Evolutionary conservation across 2,329 filamentous ascomycete species (phyloP).

Genomic region (Xylariaceae sp.): DNA sequence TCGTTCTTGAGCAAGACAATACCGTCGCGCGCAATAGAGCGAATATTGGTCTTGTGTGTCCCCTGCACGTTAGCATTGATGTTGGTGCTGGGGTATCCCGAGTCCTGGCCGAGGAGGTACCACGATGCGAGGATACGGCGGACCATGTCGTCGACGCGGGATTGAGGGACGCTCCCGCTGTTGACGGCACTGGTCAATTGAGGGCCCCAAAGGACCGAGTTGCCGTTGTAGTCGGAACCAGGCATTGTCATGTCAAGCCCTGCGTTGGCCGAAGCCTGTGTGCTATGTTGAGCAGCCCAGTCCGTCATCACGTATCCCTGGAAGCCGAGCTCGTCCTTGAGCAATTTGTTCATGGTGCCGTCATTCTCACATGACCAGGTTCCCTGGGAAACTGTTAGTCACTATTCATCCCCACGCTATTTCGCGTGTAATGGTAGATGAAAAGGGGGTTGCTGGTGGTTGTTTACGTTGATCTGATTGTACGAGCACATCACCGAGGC

Average conservation of each 20-base stretch:
- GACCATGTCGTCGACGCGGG: conserved; percentile 63
- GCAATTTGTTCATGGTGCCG: conserved; percentile 54
- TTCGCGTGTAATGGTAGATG: neutral
- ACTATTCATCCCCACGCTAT: neutral
- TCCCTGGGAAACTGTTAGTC: conserved; percentile 27
- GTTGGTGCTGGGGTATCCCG: conserved; percentile 49
- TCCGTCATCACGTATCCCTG: conserved; percentile 57
- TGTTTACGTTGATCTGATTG: conserved; percentile 59
- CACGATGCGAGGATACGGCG: conserved; percentile 60
- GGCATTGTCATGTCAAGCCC: conserved; percentile 83
- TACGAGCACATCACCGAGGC: conserved; percentile 70
- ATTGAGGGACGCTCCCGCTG: conserved; percentile 53
- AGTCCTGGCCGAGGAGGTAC: conserved; percentile 54
- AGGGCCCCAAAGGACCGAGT: conserved; percentile 52
- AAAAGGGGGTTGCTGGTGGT: neutral
- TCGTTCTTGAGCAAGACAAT: conserved; percentile 67
- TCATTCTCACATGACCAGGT: conserved; percentile 65
- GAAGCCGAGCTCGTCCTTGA: conserved; percentile 74
- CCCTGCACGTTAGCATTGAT: conserved; percentile 53
- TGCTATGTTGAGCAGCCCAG: conserved; percentile 74
- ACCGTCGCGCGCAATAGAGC: conserved; percentile 50
- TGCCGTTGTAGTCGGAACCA: conserved; percentile 56
- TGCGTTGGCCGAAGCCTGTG: conserved; percentile 59
- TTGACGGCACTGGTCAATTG: conserved; percentile 51
- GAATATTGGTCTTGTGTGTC: conserved; percentile 59